phyloP scores from a whole-genome alignment of 495 filamentous ascomycete genomes.

The Terfezia claveryi region DNA sequence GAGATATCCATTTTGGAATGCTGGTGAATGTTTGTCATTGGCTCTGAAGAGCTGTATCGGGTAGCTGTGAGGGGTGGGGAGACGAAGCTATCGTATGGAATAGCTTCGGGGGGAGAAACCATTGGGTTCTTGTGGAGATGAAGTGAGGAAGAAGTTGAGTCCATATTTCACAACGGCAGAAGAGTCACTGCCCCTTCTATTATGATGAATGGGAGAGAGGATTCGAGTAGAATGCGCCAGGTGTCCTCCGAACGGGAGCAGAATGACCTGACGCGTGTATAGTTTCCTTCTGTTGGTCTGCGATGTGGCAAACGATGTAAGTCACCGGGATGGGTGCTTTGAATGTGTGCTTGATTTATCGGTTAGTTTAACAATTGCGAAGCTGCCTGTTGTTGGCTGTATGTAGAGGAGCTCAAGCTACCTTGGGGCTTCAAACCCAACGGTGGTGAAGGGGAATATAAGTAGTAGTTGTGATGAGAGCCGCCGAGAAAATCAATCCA shows the following conservation, averaged over 20 bases:
- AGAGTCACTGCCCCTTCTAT: background rate
- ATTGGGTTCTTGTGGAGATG: background rate
- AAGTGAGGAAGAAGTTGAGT: background rate
- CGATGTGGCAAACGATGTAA: background rate
- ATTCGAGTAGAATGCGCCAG: background rate
- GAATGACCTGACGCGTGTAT: background rate
- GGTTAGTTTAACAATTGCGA: background rate
- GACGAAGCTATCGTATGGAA: conserved; percentile 11
- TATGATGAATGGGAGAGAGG: background rate
- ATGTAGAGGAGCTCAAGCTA: background rate
- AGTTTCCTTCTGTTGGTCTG: background rate
- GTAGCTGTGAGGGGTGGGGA: conserved; percentile 16
- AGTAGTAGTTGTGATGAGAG: conserved; percentile 8
- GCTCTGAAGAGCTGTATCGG: conserved; percentile 5
- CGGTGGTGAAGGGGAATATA: conserved; percentile 12
- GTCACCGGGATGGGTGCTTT: background rate
- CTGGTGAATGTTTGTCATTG: conserved; percentile 14
- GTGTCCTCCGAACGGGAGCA: background rate
- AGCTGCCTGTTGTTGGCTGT: background rate
- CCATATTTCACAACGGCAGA: background rate
- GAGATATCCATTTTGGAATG: conserved; percentile 1
- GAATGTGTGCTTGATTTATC: background rate
- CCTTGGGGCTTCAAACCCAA: conserved; percentile 2
- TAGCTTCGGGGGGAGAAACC: conserved; percentile 17
- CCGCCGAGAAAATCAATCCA: too few species aligned